phyloP scores from a whole-genome alignment of 441 rosid species.

The Erysimum cheiri region DNA sequence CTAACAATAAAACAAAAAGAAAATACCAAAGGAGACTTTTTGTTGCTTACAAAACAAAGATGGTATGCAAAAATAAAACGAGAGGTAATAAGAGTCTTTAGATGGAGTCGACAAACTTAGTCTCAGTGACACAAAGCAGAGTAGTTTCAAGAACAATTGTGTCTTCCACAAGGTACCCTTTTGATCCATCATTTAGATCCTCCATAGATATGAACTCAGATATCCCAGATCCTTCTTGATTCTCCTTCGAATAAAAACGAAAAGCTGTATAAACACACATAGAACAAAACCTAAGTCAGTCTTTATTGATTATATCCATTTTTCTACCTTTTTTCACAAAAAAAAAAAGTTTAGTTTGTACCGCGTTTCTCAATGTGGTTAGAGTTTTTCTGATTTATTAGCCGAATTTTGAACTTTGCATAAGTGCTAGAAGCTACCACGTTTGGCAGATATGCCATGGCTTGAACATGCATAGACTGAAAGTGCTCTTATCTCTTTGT shows the following conservation, averaged over 20 bases:
- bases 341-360: neutral
- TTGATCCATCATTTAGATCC: conserved; percentile 26
- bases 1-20: neutral
- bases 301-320: neutral
- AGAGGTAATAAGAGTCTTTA: neutral
- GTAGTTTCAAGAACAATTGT: conserved; percentile 3
- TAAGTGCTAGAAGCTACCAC: conserved; percentile 4
- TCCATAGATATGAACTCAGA: conserved; percentile 3
- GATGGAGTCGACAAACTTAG: conserved; percentile 10
- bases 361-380: neutral
- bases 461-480: conserved; percentile 13
- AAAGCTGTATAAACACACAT: neutral
- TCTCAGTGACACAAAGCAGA: neutral
- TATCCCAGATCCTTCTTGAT: neutral
- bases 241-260: neutral
- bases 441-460: conserved; percentile 3
- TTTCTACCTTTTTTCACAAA: neutral
- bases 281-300: neutral
- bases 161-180: conserved; percentile 21
- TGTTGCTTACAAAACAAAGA: conserved; percentile 1
- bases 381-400: conserved; percentile 13
- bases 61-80: neutral
- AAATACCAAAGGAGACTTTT: neutral
- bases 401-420: neutral
- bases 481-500: neutral